Base-by-base conservation (phyloP, 2,329 filamentous ascomycete species). In the Epichloe bromicola region DNA sequence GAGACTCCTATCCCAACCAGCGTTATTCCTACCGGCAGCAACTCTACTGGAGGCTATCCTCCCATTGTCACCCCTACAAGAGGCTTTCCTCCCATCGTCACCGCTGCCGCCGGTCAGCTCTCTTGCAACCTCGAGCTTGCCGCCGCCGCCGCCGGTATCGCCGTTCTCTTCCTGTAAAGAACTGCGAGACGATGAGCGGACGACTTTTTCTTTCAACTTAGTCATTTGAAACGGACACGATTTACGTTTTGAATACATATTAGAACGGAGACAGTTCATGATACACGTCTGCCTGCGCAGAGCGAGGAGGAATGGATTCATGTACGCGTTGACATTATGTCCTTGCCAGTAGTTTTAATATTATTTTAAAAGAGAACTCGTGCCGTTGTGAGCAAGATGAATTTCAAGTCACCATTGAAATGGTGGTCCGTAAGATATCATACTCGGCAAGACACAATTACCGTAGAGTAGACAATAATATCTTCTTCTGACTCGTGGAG, bases 71-170 rank as follows among this genome's bases (percentile, higher is more conserved):
- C 8, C 15, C 11, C 50, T 5, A 46, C 51, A 8, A 34, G 36
- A 37, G 8, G 30, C 5, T 20, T 48, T 53, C 42, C 59, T 44
- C 56, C 58, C 42, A 52, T 58, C 23, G 57, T 63, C 46, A 64
- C 60, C 45, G 60, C 59, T 45, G 65, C 60, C 49, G 65, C 64
- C 48, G 63, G 59, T 51, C 65, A 63, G 52, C 53, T 67, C 40
- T 53, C 50, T 38, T 58, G 60, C 50, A 60, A 60, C 54, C 51
- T 64, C 44, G 58, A 60, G 54, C 52, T 61, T 48, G 58, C 59
- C 45, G 62, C 60, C 47, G 63, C 58, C 43, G 63, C 62, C 19
- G 64, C 59, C 34, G 66, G 61, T 59, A 52, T 66, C 45, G 60
- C 60, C 45, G 65, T 59, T 38, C 49, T 67, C 55, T 56, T 69